phyloP scores from a whole-genome alignment of 345 rosid genomes.

The Salix udensis region DNA sequence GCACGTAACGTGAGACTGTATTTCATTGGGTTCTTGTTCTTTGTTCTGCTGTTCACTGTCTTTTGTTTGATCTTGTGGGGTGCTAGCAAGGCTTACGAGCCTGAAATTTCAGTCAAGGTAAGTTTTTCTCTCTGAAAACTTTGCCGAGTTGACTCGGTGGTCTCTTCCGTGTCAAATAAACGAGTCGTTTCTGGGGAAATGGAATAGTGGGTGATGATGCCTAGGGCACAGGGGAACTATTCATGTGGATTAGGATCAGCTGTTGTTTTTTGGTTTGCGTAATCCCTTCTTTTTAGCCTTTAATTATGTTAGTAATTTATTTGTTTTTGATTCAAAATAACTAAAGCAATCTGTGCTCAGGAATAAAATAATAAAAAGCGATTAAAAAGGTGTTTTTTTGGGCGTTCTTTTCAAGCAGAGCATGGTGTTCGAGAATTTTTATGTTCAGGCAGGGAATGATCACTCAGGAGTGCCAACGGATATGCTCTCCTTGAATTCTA shows the following conservation, averaged over 20 bases:
- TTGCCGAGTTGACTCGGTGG: conserved; percentile 9
- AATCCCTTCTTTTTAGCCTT: conserved; percentile 15
- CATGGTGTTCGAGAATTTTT: conserved; percentile 68
- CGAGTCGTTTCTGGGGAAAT: conserved; percentile 7
- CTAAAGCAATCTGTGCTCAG: neutral
- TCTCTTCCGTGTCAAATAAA: conserved; percentile 1
- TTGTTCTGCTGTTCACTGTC: conserved; percentile 49
- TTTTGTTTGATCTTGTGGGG: conserved; percentile 86
- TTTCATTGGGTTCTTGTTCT: conserved; percentile 44
- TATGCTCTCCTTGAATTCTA: conserved; percentile 82
- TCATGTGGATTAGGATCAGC: neutral
- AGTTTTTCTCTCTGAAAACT: neutral
- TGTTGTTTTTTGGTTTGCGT: neutral
- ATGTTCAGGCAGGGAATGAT: conserved; percentile 89
- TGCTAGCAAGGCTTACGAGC: conserved; percentile 69
- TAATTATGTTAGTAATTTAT: neutral
- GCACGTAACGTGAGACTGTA: conserved; percentile 52
- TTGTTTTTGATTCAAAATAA: neutral
- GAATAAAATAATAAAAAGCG: neutral
- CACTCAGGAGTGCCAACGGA: conserved; percentile 83
- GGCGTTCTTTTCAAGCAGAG: conserved; percentile 40
- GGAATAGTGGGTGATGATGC: neutral
- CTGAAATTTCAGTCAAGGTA: conserved; percentile 70
- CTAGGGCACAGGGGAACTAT: neutral
- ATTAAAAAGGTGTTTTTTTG: neutral